A percentile compares a stretch with the other conserved stretches of the same genome.
Conservation (phyloP, 768 basidiomycete species). For the Mycena haematopus region DNA sequence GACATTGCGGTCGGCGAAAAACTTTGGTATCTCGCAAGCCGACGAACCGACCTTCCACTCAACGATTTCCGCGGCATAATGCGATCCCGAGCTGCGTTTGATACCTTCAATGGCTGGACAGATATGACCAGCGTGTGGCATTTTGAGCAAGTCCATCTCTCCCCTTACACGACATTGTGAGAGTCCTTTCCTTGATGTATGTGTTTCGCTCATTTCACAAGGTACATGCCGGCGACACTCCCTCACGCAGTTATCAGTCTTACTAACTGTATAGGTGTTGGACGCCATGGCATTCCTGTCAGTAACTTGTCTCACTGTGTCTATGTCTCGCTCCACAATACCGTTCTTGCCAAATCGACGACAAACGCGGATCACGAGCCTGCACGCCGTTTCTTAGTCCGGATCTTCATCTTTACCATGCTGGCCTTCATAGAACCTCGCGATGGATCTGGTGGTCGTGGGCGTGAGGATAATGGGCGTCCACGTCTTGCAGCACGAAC, state of each 20-base stretch:
- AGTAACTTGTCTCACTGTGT: background rate
- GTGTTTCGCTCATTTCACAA: background rate
- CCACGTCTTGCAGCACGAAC: background rate
- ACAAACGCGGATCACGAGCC: constrained; percentile 8
- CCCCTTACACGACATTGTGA: too few species aligned
- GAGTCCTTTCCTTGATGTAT: too few species aligned
- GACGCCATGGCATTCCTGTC: background rate
- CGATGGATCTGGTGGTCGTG: background rate
- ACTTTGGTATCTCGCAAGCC: too few species aligned
- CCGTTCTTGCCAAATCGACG: background rate
- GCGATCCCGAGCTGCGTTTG: too few species aligned
- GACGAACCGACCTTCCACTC: too few species aligned
- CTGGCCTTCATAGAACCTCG: background rate
- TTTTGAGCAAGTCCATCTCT: too few species aligned
- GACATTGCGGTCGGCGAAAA: too few species aligned
- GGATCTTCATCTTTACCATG: background rate
- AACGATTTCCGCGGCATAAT: too few species aligned
- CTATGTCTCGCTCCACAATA: background rate
- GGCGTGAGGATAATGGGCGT: too few species aligned
- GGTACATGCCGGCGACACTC: background rate
- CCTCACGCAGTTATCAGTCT: background rate
- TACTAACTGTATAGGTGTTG: background rate
- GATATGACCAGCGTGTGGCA: too few species aligned
- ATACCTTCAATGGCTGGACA: too few species aligned
- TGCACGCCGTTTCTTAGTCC: background rate